phyloP scores from a whole-genome alignment of 75 land plant genomes.

The Cryptomeria japonica region DNA sequence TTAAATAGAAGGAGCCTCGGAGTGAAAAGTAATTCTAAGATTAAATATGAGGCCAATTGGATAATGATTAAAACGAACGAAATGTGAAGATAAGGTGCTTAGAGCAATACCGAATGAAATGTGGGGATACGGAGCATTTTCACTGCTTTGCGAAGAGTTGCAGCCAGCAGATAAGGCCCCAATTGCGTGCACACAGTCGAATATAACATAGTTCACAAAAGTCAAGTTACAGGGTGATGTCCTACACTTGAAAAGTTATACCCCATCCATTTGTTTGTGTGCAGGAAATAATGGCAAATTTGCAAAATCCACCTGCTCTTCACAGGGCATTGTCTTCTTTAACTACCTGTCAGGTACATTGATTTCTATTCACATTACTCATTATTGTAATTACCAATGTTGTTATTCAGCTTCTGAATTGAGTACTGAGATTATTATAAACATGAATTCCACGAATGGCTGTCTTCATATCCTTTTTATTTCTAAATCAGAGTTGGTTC shows the following conservation, averaged over 20 bases:
- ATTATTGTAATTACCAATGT: not conserved
- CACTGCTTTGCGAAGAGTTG: not conserved
- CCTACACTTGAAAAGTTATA: not conserved
- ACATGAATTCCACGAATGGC: not conserved
- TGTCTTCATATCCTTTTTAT: not conserved
- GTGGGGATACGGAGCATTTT: not conserved
- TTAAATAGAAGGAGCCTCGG: no score
- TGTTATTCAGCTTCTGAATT: no score
- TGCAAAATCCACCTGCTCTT: not conserved
- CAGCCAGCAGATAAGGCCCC: not conserved
- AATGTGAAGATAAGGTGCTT: not conserved
- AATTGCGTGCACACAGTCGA: not conserved
- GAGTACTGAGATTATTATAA: not conserved
- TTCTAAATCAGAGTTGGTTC: not conserved
- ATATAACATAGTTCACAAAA: not conserved
- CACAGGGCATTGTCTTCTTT: not conserved
- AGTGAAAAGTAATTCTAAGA: not conserved
- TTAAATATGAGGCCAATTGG: not conserved
- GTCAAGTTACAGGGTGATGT: not conserved
- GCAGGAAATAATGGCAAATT: not conserved
- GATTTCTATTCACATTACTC: not conserved
- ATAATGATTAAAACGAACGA: not conserved
- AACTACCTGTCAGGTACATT: constrained; percentile 9
- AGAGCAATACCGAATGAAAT: not conserved
- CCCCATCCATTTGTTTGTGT: not conserved